Evolutionary conservation across 768 basidiomycete species (phyloP), one percentile per base, ranked within the genome.

Genomic region (Thelephora ganbajun): DNA sequence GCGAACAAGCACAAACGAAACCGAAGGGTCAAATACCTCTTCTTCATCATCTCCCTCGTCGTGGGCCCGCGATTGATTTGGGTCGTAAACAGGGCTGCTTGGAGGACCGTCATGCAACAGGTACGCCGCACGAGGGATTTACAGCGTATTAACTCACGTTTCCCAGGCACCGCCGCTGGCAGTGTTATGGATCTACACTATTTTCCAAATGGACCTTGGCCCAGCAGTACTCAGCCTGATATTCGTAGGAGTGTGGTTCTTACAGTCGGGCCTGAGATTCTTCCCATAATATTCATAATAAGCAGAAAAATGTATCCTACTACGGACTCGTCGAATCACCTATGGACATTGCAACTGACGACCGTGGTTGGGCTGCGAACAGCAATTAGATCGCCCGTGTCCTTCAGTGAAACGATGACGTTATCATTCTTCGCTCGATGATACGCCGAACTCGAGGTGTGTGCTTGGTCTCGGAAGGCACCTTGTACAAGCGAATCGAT

Each of bases 151-250:
- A 11, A 16, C 30, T 36, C 33, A 48, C 33, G 19, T 51, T 13
- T 46, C 33, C 33, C 48, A 90, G 88, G 73, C 74, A 49, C 87
- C 88, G 11, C 83, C 88, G 11, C 63, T 89, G 47, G 79, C 79
- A 2, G 87, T 86, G 0, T 57, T 83, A 5, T 90, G 88, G 87
- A 67, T 88, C 7, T 90, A 83, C 55, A 69, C 76, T 2, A 67
- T 88, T 44, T 65, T 87, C 11, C 81, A 86, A 53, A 69, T 88
- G 22, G 74, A 81, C 48, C 63, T 91, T 20, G 68, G 67, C 2
- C 74, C 77, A 16, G 79, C 85, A 5, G 65, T 77, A 3, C 49
- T 77, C 23, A 77, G 74, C 51, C 66, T 90, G 12, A 48, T 60
- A 1, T 50, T 70, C 12, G 73, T 83, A 34, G 75, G 69, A 5